Evolutionary conservation across 2,329 filamentous ascomycete species (phyloP).

Genomic region (Westerdykella aurantiaca): DNA sequence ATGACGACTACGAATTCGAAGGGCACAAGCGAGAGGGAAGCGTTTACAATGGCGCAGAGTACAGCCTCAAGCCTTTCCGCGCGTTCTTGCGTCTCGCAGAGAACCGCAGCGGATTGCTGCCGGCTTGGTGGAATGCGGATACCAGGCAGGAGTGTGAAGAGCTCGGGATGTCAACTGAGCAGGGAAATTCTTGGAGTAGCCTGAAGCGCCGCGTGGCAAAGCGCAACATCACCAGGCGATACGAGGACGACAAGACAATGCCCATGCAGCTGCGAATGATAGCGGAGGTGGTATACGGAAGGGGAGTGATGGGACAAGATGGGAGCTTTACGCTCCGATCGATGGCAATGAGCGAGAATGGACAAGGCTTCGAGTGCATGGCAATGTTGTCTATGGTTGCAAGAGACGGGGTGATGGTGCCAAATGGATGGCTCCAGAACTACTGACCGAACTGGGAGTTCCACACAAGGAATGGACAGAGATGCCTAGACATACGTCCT

Average conservation of each 20-base stretch:
- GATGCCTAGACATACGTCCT: too few relatives aligned
- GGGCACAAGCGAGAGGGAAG: conserved; percentile 9
- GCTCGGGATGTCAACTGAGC: conserved; percentile 7
- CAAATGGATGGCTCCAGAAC: too few relatives aligned
- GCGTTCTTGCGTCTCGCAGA: conserved; percentile 13
- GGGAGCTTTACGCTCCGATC: conserved; percentile 12
- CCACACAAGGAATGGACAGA: too few relatives aligned
- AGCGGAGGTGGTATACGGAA: conserved; percentile 14
- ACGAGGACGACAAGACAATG: conserved; percentile 13
- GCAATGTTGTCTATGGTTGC: too few relatives aligned
- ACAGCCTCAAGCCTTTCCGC: conserved; percentile 15
- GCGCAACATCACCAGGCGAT: conserved; percentile 16
- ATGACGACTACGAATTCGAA: conserved; percentile 15
- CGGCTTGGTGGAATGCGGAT: conserved; percentile 18
- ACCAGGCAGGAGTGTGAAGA: conserved; percentile 17
- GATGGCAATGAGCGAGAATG: conserved; percentile 16
- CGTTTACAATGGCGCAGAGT: conserved; percentile 13
- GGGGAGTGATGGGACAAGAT: conserved; percentile 11
- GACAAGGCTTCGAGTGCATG: background rate
- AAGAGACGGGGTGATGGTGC: too few relatives aligned
- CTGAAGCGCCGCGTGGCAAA: conserved; percentile 12
- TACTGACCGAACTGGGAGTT: too few relatives aligned
- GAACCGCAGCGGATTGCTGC: conserved; percentile 10
- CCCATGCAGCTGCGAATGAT: conserved; percentile 27
- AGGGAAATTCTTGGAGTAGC: conserved; percentile 11